Percentiles rank a stretch among this genome's conserved stretches.
Conservation (phyloP, 2,329 filamentous ascomycete species). For the Aspergillus neotritici region DNA sequence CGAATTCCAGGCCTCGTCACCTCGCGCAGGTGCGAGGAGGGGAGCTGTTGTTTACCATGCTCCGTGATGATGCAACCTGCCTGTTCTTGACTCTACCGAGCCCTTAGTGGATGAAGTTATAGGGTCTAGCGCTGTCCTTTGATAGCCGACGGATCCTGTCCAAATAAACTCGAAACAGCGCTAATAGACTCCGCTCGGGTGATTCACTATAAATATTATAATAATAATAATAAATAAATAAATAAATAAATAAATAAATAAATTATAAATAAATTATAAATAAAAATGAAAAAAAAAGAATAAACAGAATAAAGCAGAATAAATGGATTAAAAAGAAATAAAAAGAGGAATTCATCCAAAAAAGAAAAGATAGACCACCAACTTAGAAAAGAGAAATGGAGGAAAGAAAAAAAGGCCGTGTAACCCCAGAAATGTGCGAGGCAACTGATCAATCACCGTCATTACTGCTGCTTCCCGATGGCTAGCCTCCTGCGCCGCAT, state of each 20-base stretch:
- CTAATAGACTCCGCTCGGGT: slow-evolving; percentile 30
- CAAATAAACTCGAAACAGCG: slow-evolving; percentile 38
- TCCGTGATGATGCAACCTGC: slow-evolving; percentile 7
- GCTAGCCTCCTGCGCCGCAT: slow-evolving; percentile 11
- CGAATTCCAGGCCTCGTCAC: too few species aligned
- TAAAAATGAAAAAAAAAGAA: neutral
- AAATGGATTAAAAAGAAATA: neutral
- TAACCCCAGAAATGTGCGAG: slow-evolving; percentile 14
- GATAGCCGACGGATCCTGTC: slow-evolving; percentile 12
- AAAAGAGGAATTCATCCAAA: neutral
- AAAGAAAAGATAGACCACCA: too few species aligned
- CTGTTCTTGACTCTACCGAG: too few species aligned
- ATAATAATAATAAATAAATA: neutral
- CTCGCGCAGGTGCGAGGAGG: too few species aligned
- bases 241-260: neutral
- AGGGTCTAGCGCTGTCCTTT: too few species aligned
- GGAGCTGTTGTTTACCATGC: too few species aligned
- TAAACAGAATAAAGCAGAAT: too few species aligned
- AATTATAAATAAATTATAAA: neutral
- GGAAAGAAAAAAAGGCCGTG: slow-evolving; percentile 7
- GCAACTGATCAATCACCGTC: slow-evolving; percentile 14
- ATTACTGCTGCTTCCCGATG: slow-evolving; percentile 15
- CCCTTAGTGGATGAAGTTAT: too few species aligned
- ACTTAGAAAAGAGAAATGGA: too few species aligned
- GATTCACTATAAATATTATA: slow-evolving; percentile 6